Evolutionary conservation across 371 early-diverging fungal species (phyloP), one percentile per base, ranked within the genome.

Genomic region (Mortierella sp.): DNA sequence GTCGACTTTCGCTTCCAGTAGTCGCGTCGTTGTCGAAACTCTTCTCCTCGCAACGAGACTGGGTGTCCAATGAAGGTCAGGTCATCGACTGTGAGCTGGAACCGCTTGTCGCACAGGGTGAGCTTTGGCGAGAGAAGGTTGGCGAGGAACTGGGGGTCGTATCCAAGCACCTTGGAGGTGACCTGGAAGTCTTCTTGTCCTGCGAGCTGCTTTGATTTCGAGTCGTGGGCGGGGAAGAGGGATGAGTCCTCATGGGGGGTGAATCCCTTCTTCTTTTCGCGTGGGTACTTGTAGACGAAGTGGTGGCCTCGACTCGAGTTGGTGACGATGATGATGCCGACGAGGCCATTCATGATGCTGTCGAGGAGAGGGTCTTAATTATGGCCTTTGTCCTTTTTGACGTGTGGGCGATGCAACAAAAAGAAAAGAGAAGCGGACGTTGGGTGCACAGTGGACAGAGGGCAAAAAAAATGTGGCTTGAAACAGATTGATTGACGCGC

Each of bases 21-120:
- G 58, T 76, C 66, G 19, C 90, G 69, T 80, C 87, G 68, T 78
- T 85, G 78, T 86, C 79, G 22, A 87, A 81, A 69, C 85, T 91
- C 70, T 79, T 89, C 78, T 64, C 92, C 72, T 55, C 89, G 71
- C 6, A 91, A 72, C 47, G 88, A 89, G 26, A 92, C 90, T 2
- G 92, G 92, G 71, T 91, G 93, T 0, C 93, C 93, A 31, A 96
- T 91, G 89, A 95, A 95, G 0, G 93, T 92, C 68, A 95, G 50
- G 64, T 93, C 92, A 70, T 96, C 94, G 39, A 96, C 90, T 19
- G 90, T 89, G n/a, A 96, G 88, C 76, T 94, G 94, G 79, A 96
- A 96, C 66, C 91, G 89, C 37, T 89, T 85, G 82, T 94, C 94
- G 72, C 95, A 92, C 4, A 95, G 85, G 7, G 92, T 87, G 11